Conservation (phyloP, 805 yeast genomes). For the Aciculoconidium aculeatum region DNA sequence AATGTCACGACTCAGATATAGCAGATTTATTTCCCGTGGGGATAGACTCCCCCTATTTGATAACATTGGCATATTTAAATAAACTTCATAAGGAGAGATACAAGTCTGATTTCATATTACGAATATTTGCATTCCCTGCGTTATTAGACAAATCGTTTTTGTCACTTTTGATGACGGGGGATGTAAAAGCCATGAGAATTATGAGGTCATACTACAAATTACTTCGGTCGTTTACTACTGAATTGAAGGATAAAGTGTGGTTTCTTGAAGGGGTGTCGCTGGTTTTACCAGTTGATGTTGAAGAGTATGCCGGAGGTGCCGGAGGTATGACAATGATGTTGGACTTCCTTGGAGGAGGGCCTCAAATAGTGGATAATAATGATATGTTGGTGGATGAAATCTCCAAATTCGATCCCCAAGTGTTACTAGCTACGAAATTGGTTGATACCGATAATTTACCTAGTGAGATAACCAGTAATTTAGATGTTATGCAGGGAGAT, state of each 20-base stretch:
- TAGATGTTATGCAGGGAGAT: slow-evolving; percentile 48
- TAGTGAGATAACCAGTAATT: slow-evolving; percentile 45
- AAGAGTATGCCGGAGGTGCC: slow-evolving; percentile 78
- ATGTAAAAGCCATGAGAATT: slow-evolving; percentile 81
- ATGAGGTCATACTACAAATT: slow-evolving; percentile 84
- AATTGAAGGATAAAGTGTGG: slow-evolving; percentile 89
- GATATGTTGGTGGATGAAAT: slow-evolving; percentile 38
- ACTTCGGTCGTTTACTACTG: slow-evolving; percentile 74
- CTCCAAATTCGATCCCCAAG: slow-evolving; percentile 38
- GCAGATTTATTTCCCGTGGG: slow-evolving; percentile 84
- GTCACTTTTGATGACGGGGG: slow-evolving; percentile 76
- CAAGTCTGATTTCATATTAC: slow-evolving; percentile 77
- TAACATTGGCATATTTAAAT: slow-evolving; percentile 82
- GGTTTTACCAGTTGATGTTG: slow-evolving; percentile 87
- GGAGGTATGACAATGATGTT: slow-evolving; percentile 92
- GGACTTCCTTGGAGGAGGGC: slow-evolving; percentile 73
- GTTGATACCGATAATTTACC: slow-evolving; percentile 53
- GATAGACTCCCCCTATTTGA: slow-evolving; percentile 74
- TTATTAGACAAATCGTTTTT: slow-evolving; percentile 75
- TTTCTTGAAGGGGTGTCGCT: slow-evolving; percentile 86
- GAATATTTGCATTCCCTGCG: slow-evolving; percentile 93
- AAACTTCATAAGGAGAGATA: slow-evolving; percentile 75
- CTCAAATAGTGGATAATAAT: slow-evolving; percentile 31
- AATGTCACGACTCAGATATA: slow-evolving; percentile 82
- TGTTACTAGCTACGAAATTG: slow-evolving; percentile 40